Evolutionary conservation across 805 yeast species (phyloP), one percentile per base, ranked within the genome.

Genomic region (Saccharomycopsis oosterbeekiorum): DNA sequence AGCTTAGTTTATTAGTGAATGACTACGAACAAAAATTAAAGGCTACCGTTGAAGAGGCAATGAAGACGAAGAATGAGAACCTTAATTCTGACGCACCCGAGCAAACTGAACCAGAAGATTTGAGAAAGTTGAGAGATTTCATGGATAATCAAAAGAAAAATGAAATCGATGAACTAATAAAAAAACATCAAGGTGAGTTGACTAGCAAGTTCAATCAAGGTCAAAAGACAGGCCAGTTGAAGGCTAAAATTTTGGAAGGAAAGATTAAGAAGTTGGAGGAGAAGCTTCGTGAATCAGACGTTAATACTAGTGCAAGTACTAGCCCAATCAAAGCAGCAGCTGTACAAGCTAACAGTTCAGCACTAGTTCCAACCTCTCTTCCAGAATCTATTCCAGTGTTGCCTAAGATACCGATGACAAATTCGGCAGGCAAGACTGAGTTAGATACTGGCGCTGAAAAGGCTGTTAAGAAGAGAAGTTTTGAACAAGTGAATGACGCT

Each of bases 121-220:
- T 61, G 24, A 50, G 19, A 26, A 56, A 57, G 42, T 29, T 57
- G 41, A 42, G 57, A 5, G 61, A 61, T 26, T 47, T 39, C 19
- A 41, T 61, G 59, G 64, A 59, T 17, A 41, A 41, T 11, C 36
- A 59, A 36, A 42, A 55, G n/a, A 37, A 57, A 41, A 34, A 43
- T 19, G 59, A 60, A n/a, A 57, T 59, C 10, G 50, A 29, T 15
- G 57, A 42, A 6, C 21, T 60, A 36, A 58, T 8, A 6, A 21
- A 63, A 21, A 47, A 29, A 24, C 60, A 58, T n/a, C 56, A 63
- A 41, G 26, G 14, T 15, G 65, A 59, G 34, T 55, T 61, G 56
- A 47, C 55, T 17, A 60, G 54, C 11, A 57, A 61, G 34, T 63
- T 63, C 42, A 61, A 56, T 3, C 34, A 42, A 15, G 65, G 65